Conservation (phyloP, 208 protist genomes). For the Trichomonas vaginalis region DNA sequence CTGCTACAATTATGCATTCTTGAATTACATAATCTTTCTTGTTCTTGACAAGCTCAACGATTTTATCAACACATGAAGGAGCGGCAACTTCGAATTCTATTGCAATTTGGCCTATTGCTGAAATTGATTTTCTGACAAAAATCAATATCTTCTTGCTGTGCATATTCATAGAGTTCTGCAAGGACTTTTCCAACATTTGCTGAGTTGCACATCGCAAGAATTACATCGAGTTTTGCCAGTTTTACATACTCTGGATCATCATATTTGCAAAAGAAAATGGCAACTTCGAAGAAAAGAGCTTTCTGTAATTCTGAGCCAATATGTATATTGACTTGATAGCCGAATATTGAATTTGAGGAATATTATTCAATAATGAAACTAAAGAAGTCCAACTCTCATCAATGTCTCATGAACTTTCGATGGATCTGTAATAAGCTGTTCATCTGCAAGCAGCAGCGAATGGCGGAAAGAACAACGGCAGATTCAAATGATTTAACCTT, state of each 20-base stretch:
- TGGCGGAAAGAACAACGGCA: conserved; percentile 81
- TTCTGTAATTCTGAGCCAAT: conserved; percentile 74
- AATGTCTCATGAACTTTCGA: conserved; percentile 44
- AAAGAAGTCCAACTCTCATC: conserved; percentile 68
- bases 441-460: conserved; percentile 61
- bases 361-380: conserved; percentile 55
- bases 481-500: conserved; percentile 84
- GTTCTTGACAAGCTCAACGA: conserved; percentile 65
- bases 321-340: conserved; percentile 91
- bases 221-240: conserved; percentile 86
- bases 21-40: conserved; percentile 76
- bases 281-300: neutral
- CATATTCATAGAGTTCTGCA: conserved; percentile 74
- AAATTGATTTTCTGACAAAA: conserved; percentile 84
- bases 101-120: conserved; percentile 75
- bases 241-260: conserved; percentile 93
- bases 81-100: conserved; percentile 80
- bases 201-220: conserved; percentile 66
- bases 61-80: conserved; percentile 62
- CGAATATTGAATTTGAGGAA: conserved; percentile 85
- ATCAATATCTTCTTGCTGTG: conserved; percentile 77
- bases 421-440: conserved; percentile 42
- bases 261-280: conserved; percentile 83
- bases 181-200: conserved; percentile 64
- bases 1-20: conserved; percentile 80